Conservation (phyloP, 2,329 filamentous ascomycete genomes). For the Laburnicola sp. region DNA sequence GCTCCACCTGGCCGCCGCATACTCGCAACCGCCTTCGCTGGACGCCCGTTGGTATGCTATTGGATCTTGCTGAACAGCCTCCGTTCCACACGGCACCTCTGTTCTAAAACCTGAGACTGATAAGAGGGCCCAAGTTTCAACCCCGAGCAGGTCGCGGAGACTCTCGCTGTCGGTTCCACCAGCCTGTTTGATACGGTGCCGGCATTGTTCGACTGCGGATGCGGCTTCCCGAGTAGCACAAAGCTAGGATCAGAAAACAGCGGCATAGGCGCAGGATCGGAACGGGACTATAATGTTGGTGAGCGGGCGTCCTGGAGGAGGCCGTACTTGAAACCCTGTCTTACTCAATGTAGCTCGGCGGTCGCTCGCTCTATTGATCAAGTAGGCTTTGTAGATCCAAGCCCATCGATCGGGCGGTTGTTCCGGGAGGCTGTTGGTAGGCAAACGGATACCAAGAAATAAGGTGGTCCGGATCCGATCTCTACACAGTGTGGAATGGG, state of each 20-base stretch:
- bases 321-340: constrained; percentile 6
- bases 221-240: constrained; percentile 9
- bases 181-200: constrained; percentile 6
- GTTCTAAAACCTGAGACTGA: not conserved
- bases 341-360: not conserved
- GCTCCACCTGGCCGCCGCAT: constrained; percentile 4
- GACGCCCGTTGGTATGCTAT: constrained; percentile 7
- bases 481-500: too few species aligned
- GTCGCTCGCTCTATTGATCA: not conserved
- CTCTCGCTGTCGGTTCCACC: not conserved
- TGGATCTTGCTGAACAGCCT: not conserved
- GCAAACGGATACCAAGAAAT: too few species aligned
- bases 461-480: too few species aligned
- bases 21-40: not conserved
- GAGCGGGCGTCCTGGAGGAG: not conserved
- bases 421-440: too few species aligned
- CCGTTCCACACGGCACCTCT: constrained; percentile 14
- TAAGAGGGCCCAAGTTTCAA: not conserved
- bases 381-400: too few species aligned
- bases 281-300: not conserved
- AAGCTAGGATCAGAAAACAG: constrained; percentile 4
- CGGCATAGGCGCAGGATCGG: constrained; percentile 15
- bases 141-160: constrained; percentile 4
- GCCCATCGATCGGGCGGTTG: too few species aligned
- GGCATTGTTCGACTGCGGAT: constrained; percentile 9